A percentile compares a stretch with the other conserved stretches of the same genome.
These are phyloP conservation scores for Serendipita sp. DNA, from an alignment of 768 basidiomycete species.

Conservation along the genomic window DNA sequence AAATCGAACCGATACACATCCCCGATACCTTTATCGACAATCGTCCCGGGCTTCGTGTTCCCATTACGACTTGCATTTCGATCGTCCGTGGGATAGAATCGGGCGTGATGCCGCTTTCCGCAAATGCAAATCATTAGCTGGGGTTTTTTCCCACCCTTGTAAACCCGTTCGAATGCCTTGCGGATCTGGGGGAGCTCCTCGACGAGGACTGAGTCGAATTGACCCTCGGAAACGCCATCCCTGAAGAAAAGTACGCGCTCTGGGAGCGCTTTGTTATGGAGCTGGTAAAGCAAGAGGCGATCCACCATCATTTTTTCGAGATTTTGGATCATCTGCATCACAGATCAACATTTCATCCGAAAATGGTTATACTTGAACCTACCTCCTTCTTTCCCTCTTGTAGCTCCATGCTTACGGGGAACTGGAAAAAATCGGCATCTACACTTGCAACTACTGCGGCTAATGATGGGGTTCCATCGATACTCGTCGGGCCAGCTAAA, in stretches of 20 bases:
- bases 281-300: slow-evolving; percentile 40
- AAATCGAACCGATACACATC: slow-evolving; percentile 35
- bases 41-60: slow-evolving; percentile 64
- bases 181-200: slow-evolving; percentile 48
- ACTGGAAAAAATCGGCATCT: slow-evolving; percentile 55
- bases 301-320: slow-evolving; percentile 55
- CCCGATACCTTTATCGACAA: slow-evolving; percentile 66
- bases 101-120: slow-evolving; percentile 55
- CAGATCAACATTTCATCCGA: neutral
- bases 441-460: slow-evolving; percentile 69
- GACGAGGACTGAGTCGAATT: slow-evolving; percentile 44
- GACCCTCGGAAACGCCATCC: slow-evolving; percentile 77
- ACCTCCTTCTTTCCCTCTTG: slow-evolving; percentile 66
- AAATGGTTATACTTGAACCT: slow-evolving; percentile 6
- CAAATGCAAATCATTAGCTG: slow-evolving; percentile 59
- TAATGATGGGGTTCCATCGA: slow-evolving; percentile 63
- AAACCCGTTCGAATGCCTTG: slow-evolving; percentile 39
- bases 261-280: slow-evolving; percentile 37
- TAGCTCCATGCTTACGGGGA: slow-evolving; percentile 54
- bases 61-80: slow-evolving; percentile 44
- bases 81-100: slow-evolving; percentile 41
- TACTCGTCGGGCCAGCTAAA: slow-evolving; percentile 45
- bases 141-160: slow-evolving; percentile 32
- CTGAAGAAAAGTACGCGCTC: slow-evolving; percentile 57
- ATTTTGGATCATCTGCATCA: slow-evolving; percentile 41